Percentiles rank a stretch among this genome's conserved stretches.
These are phyloP conservation scores for Eucalyptus curtisii DNA, from an alignment of 345 rosid genomes.

Conservation along the genomic window DNA sequence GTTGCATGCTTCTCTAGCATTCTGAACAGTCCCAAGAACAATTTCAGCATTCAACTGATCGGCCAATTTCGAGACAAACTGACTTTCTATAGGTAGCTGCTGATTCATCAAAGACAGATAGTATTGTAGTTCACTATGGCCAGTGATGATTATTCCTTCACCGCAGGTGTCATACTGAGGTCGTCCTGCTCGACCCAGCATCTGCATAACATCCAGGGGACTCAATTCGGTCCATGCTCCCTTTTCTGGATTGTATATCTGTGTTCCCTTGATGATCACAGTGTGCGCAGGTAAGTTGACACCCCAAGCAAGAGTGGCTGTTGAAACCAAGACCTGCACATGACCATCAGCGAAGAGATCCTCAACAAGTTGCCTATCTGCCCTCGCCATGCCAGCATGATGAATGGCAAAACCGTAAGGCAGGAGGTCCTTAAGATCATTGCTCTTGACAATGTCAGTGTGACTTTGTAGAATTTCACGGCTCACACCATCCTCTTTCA, in stretches of 20 bases:
- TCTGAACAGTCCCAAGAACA: slow-evolving; percentile 93
- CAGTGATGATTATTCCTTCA: slow-evolving; percentile 96
- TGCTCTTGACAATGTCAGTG: slow-evolving; percentile 52
- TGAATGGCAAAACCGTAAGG: slow-evolving; percentile 94
- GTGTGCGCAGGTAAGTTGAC: slow-evolving; percentile 92
- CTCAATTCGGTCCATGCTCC: slow-evolving; percentile 97
- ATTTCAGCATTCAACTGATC: slow-evolving; percentile 99
- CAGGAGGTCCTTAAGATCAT: slow-evolving; percentile 71
- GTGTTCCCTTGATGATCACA: slow-evolving; percentile 92
- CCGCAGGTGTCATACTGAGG: slow-evolving; percentile 92
- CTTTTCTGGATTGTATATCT: slow-evolving; percentile 93
- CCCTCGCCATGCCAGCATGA: slow-evolving; percentile 92
- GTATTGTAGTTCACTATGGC: slow-evolving; percentile 79
- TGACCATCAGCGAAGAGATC: slow-evolving; percentile 61
- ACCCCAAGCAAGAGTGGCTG: slow-evolving; percentile 99
- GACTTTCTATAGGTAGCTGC: slow-evolving; percentile 97
- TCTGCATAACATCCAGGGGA: slow-evolving; percentile 98
- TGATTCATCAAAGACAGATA: slow-evolving; percentile 95
- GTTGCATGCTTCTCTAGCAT: slow-evolving; percentile 95
- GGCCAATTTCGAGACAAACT: slow-evolving; percentile 83
- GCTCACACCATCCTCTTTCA: slow-evolving; percentile 81
- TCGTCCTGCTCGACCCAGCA: slow-evolving; percentile 99
- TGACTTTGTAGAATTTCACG: slow-evolving; percentile 73
- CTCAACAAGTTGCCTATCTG: slow-evolving; percentile 83
- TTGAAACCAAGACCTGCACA: slow-evolving; percentile 85